Conservation (phyloP, 2,329 filamentous ascomycete species). For the Colletotrichum theobromicola region DNA sequence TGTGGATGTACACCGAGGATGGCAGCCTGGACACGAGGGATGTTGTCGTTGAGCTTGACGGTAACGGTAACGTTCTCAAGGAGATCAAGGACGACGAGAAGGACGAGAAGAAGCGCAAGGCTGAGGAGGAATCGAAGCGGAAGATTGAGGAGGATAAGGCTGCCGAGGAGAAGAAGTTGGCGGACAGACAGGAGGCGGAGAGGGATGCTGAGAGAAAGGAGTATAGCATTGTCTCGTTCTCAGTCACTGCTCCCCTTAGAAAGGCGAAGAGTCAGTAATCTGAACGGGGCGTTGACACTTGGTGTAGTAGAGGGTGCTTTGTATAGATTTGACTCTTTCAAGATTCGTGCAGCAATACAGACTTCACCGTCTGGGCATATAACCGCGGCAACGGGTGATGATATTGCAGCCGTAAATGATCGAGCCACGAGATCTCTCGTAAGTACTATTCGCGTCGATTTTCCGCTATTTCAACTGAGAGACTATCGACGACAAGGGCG, state of each 20-base stretch:
- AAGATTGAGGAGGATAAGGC: background rate
- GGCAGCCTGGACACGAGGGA: conserved; percentile 60
- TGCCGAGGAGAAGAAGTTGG: conserved; percentile 3
- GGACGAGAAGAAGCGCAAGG: conserved; percentile 39
- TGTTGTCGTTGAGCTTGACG: conserved; percentile 60
- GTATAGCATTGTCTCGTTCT: conserved; percentile 12
- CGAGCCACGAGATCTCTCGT: too few relatives aligned
- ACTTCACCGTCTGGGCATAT: too few relatives aligned
- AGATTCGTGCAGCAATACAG: too few relatives aligned
- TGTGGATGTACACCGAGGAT: conserved; percentile 86
- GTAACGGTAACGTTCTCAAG: conserved; percentile 50
- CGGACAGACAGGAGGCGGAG: conserved; percentile 1
- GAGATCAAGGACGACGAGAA: conserved; percentile 41
- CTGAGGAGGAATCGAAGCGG: conserved; percentile 29
- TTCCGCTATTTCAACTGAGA: too few relatives aligned
- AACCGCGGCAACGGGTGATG: too few relatives aligned
- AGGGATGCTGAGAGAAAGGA: conserved; percentile 19
- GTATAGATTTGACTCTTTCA: background rate
- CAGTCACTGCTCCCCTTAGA: conserved; percentile 12
- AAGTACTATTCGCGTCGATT: too few relatives aligned
- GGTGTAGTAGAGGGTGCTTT: background rate
- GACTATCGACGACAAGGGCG: too few relatives aligned
- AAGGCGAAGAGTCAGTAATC: conserved; percentile 7
- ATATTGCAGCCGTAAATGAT: too few relatives aligned
- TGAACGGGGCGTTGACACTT: background rate